Base-by-base conservation (phyloP, 2,329 filamentous ascomycete genomes). In the Mycosphaerella sp. region DNA sequence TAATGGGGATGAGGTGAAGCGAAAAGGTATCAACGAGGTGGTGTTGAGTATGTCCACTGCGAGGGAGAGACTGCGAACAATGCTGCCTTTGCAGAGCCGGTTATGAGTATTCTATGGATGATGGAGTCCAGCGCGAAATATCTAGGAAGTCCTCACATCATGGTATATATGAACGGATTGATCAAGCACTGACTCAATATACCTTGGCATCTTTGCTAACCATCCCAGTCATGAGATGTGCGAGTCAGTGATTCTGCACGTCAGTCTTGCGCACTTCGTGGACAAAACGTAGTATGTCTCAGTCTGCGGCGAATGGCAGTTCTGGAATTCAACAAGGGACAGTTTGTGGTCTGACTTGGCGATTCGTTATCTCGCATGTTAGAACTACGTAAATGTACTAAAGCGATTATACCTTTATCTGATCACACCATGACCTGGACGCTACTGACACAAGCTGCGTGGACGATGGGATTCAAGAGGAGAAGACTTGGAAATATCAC, bases 261-360 rank as follows among this genome's bases (percentile, higher is more conserved):
- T 48, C 39, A 49, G 39, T 41, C 45, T 48, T 41, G 37, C 37
- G 45, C 34, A 41, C 45, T 30, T 42, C 27, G 6, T 18, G 9
- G 45, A 49, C 39, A 37, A 41, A 42, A 49, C 45, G 27, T 49
- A 49, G 45, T 9, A 9, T 17, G 39, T 41, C 39, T 41, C 39
- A 41, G 39, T 13, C 25, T 7, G 16, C 17, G 39, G 13, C 39
- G 39, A 41, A 41, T 41, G 16, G 39, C 10, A 21, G 21, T 41
- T 18, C 16, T 12, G 12, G 16, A 25, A 25, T 25, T 25, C 21
- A 6, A 6, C 4, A 25, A 21, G 7, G 21, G 4, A 25, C 21
- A 6, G 4, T 25, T 25, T 5, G 6, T 25, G 21, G 21, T 25
- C 4, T 25, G 21, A 25, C 21, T 25, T 25, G 5, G 21, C 21